phyloP scores from a whole-genome alignment of 164 flowering plant genomes.

The Litsea cubeba region DNA sequence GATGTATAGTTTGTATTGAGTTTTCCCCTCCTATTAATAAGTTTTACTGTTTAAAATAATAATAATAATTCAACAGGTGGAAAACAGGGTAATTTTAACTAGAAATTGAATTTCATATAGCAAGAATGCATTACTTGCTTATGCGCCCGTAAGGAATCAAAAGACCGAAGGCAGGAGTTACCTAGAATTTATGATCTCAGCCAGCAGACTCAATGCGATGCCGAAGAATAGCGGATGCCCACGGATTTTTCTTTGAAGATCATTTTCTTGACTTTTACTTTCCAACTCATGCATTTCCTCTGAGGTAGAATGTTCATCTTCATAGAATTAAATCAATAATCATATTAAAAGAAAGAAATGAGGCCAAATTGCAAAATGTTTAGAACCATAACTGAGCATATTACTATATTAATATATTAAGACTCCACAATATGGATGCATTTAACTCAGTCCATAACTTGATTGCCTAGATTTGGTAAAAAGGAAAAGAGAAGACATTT shows the following conservation, averaged over 20 bases:
- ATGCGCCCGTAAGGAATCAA: too few relatives aligned
- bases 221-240: conserved; percentile 91
- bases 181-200: conserved; percentile 96
- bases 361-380: background rate
- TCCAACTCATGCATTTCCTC: conserved; percentile 25
- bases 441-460: background rate
- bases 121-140: background rate
- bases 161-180: conserved; percentile 17
- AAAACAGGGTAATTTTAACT: too few relatives aligned
- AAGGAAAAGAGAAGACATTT: background rate
- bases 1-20: too few relatives aligned
- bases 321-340: conserved; percentile 15
- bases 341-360: background rate
- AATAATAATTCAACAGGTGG: background rate
- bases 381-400: background rate
- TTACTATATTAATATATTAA: background rate
- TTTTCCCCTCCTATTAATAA: too few relatives aligned
- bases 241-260: conserved; percentile 39
- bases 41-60: background rate
- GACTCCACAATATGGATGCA: background rate
- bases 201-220: conserved; percentile 77
- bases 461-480: background rate
- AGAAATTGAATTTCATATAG: background rate
- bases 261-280: conserved; percentile 17
- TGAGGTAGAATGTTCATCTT: conserved; percentile 38